Evolutionary conservation across 2,329 filamentous ascomycete species (phyloP), one percentile per base, ranked within the genome.

Genomic region (Botrytis hyacinthi): DNA sequence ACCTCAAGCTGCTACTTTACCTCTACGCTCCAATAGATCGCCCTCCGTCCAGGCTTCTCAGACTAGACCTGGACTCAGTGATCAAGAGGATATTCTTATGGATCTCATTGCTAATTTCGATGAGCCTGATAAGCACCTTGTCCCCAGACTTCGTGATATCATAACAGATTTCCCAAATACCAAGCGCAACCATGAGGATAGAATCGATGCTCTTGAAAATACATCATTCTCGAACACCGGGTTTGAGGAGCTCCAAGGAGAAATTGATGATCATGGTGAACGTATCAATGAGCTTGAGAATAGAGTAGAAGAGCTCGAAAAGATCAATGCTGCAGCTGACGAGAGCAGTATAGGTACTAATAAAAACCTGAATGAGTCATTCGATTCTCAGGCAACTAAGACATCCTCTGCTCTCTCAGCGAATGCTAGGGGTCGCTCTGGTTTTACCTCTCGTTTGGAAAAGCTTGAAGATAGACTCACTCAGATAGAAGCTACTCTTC

Each of bases 241-340:
- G n/a, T 87, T 92, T 66, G 92, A 94, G 35, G 90, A 92, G 54
- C 88, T 92, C 67, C 84, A 90, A 29, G 91, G 93, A 32, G 89
- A 87, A 71, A 87, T 92, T 77, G 92, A 94, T 48, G 83, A 88
- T 66, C 81, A 88, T 62, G 92, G 94, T 62, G 85, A 90, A 14
- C 88, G 92, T 35, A 84, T 94, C 12, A 87, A 89, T 1, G 92
- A 94, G 54, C 84, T 94, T 10, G 92, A 94, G 80, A 86, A 86
- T 42, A 86, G 88, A 51, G 82, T 91, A 7, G 87, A 88, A 35
- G 89, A 91, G 77, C 82, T 90, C 1, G 88, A 90, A 79, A 89
- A 86, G 78, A 81, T 82, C 7, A 82, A 87, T 40, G 61, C 84
- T 93, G 80, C 85, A 40, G 44, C 73, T n/a, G 78, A 80, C 68